Percentiles rank a stretch among this genome's conserved stretches.
Conservation (phyloP, 2,329 filamentous ascomycete genomes). For the Botrytis hyacinthi region DNA sequence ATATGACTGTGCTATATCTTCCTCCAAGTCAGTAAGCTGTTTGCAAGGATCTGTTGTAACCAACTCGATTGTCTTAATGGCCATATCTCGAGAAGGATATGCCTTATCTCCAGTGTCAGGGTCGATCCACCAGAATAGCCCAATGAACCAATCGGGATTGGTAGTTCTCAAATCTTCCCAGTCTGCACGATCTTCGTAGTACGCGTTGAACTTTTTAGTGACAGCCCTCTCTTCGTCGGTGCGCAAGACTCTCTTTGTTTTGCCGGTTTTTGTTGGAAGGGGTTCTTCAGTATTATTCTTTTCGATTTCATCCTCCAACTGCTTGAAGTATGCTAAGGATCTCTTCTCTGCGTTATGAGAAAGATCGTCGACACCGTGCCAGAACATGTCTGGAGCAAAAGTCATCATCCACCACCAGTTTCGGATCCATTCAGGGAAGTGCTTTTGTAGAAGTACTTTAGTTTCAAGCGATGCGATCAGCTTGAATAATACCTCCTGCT, state of each 20-base stretch:
- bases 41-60: neutral
- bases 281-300: neutral
- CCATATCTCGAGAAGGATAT: neutral
- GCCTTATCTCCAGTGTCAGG: neutral
- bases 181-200: neutral
- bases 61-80: neutral
- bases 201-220: neutral
- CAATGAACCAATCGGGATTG: neutral
- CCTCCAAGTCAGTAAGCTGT: neutral
- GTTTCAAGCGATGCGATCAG: neutral
- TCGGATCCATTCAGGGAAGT: neutral
- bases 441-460: neutral
- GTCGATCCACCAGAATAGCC: neutral
- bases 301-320: neutral
- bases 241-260: neutral
- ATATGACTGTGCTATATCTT: neutral
- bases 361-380: neutral
- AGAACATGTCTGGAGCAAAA: neutral
- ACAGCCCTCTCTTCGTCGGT: neutral
- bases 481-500: neutral
- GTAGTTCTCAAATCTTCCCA: neutral
- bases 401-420: constrained; percentile 13
- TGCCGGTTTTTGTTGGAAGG: neutral
- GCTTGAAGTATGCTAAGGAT: neutral
- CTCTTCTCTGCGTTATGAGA: neutral